Evolutionary conservation across 2,329 filamentous ascomycete species (phyloP), one percentile per base, ranked within the genome.

Genomic region (Epichloe bromicola): DNA sequence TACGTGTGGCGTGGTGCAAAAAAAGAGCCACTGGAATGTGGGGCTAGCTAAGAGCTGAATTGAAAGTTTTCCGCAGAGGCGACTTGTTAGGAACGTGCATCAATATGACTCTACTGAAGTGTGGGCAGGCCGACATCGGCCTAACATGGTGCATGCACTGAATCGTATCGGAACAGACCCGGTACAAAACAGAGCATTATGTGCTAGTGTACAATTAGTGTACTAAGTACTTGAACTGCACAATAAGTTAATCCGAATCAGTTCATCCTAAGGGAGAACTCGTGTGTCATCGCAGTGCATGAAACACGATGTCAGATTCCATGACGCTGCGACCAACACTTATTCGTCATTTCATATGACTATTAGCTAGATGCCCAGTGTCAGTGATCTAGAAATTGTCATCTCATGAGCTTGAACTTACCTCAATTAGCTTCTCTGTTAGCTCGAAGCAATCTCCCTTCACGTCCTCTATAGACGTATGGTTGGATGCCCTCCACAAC

Each of bases 341-440:
- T 17, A 8, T 23, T 8, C 15, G 23, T 23, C 10, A 23, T 12
- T 15, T 49, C 17, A 56, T 17, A 54, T 51, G 11, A 56, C 37
- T 19, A 56, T 54, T 1, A 56, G 39, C 54, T 56, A 36, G 19
- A 44, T 34, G 10, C 11, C 7, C n/a, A 34, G 10, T 11, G 19
- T 53, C 46, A 53, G 52, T 45, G 23, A 20, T 42, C 10, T 12
- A 10, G 1, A 19, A 20, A 44, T 15, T 15, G 17, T 14, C 2
- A 17, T 15, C 26, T 34, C 15, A 10, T 34, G 14, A 42, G 33
- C 41, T 36, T 15, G n/a, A 20, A 40, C 48, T 71, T 61, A 80
- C 78, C 70, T 81, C 77, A 56, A 82, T 82, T 36, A 83, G 67
- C 62, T 75, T 78, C 60, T 80, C 78, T 2, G 76, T 82, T 44